Evolutionary conservation across 2,329 filamentous ascomycete species (phyloP).

Genomic region (Pseudogymnoascus destructans): DNA sequence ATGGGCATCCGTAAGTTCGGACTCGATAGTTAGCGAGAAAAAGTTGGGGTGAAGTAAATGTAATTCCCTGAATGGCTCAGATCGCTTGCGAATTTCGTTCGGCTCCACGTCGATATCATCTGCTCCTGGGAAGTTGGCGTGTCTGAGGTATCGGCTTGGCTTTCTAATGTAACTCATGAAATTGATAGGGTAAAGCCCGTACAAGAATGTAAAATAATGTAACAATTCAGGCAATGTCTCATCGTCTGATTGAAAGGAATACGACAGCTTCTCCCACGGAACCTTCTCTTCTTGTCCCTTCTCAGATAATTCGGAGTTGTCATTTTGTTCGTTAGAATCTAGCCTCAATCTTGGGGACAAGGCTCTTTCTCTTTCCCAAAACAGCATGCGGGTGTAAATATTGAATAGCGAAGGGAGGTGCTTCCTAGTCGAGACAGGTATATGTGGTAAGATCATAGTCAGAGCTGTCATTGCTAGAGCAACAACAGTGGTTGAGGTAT

Average conservation of each 20-base stretch:
- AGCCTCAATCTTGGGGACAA: conserved; percentile 10
- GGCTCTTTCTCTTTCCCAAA: conserved; percentile 47
- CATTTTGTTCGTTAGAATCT: conserved; percentile 22
- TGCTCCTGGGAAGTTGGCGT: conserved; percentile 54
- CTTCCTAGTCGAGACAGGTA: conserved; percentile 56
- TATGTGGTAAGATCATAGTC: conserved; percentile 72
- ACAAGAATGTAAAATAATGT: conserved; percentile 69
- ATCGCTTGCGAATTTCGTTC: conserved; percentile 61
- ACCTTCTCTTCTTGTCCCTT: conserved; percentile 22
- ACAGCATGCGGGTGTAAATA: conserved; percentile 65
- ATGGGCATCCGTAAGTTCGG: conserved; percentile 62
- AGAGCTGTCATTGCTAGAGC: conserved; percentile 61
- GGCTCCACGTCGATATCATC: conserved; percentile 70
- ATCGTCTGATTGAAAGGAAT: conserved; percentile 48
- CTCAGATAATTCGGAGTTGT: conserved; percentile 28
- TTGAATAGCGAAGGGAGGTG: conserved; percentile 65
- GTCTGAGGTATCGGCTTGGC: conserved; percentile 63
- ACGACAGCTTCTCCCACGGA: conserved; percentile 52
- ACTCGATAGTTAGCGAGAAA: conserved; percentile 64
- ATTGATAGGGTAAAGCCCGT: conserved; percentile 73
- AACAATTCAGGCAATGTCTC: conserved; percentile 52
- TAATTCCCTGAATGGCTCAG: conserved; percentile 58
- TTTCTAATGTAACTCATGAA: conserved; percentile 80
- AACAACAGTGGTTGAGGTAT: conserved; percentile 66
- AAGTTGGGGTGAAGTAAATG: conserved; percentile 78